These are phyloP conservation scores for Glomus cerebriforme DNA, from an alignment of 192 early-diverging fungal species.

Conservation along the genomic window DNA sequence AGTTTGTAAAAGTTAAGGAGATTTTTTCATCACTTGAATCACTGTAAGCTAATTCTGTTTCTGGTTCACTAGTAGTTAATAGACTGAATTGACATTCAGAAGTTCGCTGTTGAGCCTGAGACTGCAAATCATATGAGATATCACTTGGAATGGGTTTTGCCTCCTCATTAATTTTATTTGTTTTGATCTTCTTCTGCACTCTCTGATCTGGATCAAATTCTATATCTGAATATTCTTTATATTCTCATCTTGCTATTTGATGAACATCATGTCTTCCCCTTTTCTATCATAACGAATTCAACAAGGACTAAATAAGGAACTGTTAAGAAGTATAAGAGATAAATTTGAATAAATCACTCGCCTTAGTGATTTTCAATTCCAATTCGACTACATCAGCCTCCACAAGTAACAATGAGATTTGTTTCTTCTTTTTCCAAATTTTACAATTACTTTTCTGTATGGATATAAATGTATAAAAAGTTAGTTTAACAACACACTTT, in stretches of 20 bases:
- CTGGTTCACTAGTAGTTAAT: background rate
- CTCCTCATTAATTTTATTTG: too few relatives aligned
- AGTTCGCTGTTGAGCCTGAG: constrained; percentile 22
- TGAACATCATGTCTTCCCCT: constrained; percentile 13
- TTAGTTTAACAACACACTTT: background rate
- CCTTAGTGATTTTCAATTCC: constrained; percentile 4
- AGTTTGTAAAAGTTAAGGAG: too few relatives aligned
- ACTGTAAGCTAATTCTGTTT: too few relatives aligned
- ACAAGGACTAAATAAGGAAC: constrained; percentile 14
- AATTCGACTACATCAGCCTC: background rate
- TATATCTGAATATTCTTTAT: constrained; percentile 25
- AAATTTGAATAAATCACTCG: constrained; percentile 16
- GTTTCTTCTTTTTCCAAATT: constrained; percentile 10
- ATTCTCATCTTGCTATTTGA: constrained; percentile 27
- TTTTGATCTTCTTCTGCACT: constrained; percentile 22
- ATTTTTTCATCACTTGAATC: too few relatives aligned
- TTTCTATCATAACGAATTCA: constrained; percentile 21
- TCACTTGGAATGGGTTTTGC: too few relatives aligned
- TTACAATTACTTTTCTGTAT: constrained; percentile 15
- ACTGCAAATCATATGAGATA: constrained; percentile 20
- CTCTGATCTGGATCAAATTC: constrained; percentile 12
- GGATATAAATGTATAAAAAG: background rate
- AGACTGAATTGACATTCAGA: constrained; percentile 11
- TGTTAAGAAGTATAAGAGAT: constrained; percentile 5
- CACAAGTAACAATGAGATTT: constrained; percentile 12